Evolutionary conservation across 345 rosid genomes (phyloP).

Genomic region (Rhizophora apiculata): DNA sequence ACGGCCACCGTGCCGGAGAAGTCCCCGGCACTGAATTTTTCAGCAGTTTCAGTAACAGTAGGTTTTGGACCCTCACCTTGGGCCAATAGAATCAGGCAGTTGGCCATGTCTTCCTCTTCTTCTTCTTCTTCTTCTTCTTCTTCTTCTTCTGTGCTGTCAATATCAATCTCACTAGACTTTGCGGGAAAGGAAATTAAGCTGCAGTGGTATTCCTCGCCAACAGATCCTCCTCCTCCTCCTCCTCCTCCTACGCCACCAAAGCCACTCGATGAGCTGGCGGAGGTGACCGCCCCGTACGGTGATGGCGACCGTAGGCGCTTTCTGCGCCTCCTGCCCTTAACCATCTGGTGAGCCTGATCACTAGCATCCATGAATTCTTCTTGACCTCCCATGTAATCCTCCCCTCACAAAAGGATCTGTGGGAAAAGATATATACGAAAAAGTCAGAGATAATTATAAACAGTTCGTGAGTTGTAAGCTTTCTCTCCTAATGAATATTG

Average conservation of each 20-base stretch:
- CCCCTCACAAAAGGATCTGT: neutral
- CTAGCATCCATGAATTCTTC: conserved; percentile 17
- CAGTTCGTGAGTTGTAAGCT: too few relatives aligned
- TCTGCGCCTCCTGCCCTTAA: conserved; percentile 64
- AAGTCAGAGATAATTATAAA: neutral
- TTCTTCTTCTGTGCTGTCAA: conserved; percentile 62
- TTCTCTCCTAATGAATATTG: too few relatives aligned
- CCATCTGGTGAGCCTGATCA: conserved; percentile 23
- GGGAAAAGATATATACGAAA: neutral
- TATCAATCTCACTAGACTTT: conserved; percentile 27
- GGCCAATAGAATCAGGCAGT: conserved; percentile 80
- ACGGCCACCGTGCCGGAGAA: conserved; percentile 21
- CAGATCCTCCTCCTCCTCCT: conserved; percentile 23
- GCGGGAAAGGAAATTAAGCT: conserved; percentile 41
- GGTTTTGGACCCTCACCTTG: conserved; percentile 39
- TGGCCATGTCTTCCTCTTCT: conserved; percentile 67
- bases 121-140: conserved; percentile 53
- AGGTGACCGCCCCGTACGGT: conserved; percentile 28
- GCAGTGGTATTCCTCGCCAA: conserved; percentile 18
- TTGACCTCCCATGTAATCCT: conserved; percentile 13
- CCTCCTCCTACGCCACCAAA: conserved; percentile 15
- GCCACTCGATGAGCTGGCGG: conserved; percentile 47
- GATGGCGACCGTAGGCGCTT: conserved; percentile 68
- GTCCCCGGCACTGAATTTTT: conserved; percentile 26
- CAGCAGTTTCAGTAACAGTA: neutral